Conservation (phyloP, 1,284 basidiomycete species). For the Tylopilus sp. region DNA sequence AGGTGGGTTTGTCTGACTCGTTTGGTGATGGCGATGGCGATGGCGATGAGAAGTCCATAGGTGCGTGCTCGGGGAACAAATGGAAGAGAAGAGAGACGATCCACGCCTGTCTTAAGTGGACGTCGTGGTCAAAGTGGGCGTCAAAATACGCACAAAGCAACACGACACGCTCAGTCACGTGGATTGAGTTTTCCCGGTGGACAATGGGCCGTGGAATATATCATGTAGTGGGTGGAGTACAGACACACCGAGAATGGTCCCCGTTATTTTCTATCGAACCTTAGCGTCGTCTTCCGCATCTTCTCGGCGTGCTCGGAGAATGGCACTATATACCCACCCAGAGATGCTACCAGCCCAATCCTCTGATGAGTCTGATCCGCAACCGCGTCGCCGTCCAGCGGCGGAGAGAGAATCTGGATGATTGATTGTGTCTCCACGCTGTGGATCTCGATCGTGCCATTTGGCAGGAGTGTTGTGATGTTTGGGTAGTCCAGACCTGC, state of each 20-base stretch:
- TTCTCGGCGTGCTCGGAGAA: slow-evolving; percentile 58
- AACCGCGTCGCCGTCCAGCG: slow-evolving; percentile 32
- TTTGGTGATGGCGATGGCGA: slow-evolving; percentile 7
- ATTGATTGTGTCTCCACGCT: slow-evolving; percentile 73
- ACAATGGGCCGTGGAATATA: slow-evolving; percentile 4
- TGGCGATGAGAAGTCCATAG: slow-evolving; percentile 14
- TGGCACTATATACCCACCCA: slow-evolving; percentile 60
- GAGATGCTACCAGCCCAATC: slow-evolving; percentile 46
- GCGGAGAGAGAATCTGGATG: slow-evolving; percentile 66
- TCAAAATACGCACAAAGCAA: slow-evolving; percentile 26
- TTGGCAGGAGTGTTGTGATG: slow-evolving; percentile 73
- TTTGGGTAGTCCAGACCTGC: slow-evolving; percentile 81
- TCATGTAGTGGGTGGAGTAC: slow-evolving; percentile 10
- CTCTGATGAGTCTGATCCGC: slow-evolving; percentile 28
- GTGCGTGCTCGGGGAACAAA: not conserved
- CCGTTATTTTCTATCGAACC: slow-evolving; percentile 24
- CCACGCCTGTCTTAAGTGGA: slow-evolving; percentile 9
- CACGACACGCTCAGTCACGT: slow-evolving; percentile 27
- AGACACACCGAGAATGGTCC: slow-evolving; percentile 25
- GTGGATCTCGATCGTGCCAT: slow-evolving; percentile 80
- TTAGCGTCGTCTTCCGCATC: slow-evolving; percentile 43
- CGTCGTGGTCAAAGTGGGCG: slow-evolving; percentile 11
- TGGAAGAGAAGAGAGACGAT: not conserved
- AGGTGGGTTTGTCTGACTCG: slow-evolving; percentile 15
- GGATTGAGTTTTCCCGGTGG: slow-evolving; percentile 18